Evolutionary conservation across 1,284 basidiomycete genomes (phyloP).

Genomic region (Trichosporon faecale): DNA sequence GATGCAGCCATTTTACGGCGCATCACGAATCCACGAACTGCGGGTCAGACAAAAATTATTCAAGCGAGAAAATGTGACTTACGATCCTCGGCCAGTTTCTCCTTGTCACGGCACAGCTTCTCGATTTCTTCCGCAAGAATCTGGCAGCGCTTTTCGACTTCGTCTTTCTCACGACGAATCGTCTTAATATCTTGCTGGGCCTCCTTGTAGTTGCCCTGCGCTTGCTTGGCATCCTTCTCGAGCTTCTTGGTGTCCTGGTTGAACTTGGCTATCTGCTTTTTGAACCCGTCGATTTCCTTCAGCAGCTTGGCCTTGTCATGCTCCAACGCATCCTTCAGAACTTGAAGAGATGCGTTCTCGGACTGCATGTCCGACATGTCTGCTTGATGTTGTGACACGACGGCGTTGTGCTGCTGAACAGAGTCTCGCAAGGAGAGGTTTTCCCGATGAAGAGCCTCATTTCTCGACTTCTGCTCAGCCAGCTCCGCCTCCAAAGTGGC

Average conservation of each 20-base stretch:
- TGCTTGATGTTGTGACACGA: background rate
- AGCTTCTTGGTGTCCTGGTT: slow-evolving; percentile 4
- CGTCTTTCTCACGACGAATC: background rate
- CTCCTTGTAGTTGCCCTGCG: slow-evolving; percentile 12
- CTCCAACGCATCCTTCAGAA: background rate
- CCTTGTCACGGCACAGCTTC: slow-evolving; percentile 4
- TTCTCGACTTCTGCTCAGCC: background rate
- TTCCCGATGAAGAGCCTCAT: background rate
- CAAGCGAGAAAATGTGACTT: background rate
- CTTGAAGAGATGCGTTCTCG: slow-evolving; percentile 3
- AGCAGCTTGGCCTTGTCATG: background rate
- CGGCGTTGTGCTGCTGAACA: background rate
- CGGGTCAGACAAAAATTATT: slow-evolving; percentile 6
- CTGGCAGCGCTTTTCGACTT: slow-evolving; percentile 4
- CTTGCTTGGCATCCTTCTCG: slow-evolving; percentile 14
- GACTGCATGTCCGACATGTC: slow-evolving; percentile 7
- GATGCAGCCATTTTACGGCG: slow-evolving; percentile 8
- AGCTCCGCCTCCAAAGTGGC: background rate
- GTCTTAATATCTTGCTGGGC: slow-evolving; percentile 5
- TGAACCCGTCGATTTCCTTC: background rate
- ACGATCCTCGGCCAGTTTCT: background rate
- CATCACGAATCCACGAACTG: slow-evolving; percentile 10
- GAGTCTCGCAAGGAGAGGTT: background rate
- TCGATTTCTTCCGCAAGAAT: slow-evolving; percentile 2
- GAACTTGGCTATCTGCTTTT: background rate